Evolutionary conservation across 2,329 filamentous ascomycete species (phyloP).

Genomic region (Neofusicoccum umdonicola): DNA sequence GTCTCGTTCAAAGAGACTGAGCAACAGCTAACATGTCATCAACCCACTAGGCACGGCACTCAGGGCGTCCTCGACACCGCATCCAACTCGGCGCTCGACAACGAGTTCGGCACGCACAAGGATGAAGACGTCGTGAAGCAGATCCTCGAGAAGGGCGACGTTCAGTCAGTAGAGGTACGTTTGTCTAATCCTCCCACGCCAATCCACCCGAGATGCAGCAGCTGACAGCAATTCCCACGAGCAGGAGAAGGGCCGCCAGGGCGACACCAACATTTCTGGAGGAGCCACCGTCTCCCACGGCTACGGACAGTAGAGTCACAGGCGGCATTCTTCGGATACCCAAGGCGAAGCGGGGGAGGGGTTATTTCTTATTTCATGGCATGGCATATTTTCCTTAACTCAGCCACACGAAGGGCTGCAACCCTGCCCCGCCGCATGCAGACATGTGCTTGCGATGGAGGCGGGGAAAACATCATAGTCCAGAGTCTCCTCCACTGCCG

Average conservation of each 20-base stretch:
- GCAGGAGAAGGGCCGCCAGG: constrained; percentile 41
- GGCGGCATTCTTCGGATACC: neutral
- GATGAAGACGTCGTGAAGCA: constrained; percentile 78
- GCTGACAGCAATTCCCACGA: neutral
- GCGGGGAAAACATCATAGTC: neutral
- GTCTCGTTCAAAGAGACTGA: neutral
- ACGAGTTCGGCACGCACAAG: constrained; percentile 79
- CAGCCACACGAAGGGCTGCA: neutral
- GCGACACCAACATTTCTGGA: constrained; percentile 42
- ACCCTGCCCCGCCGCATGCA: neutral
- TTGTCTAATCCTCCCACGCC: neutral
- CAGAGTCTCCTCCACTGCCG: neutral
- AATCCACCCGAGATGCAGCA: constrained; percentile 16
- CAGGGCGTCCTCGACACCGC: constrained; percentile 78
- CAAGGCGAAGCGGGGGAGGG: neutral
- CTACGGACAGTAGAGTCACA: neutral
- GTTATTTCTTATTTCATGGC: neutral
- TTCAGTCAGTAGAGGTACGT: constrained; percentile 61
- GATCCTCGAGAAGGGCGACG: constrained; percentile 74
- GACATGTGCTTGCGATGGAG: neutral
- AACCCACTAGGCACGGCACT: constrained; percentile 67
- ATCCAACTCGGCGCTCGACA: constrained; percentile 71
- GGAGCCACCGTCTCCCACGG: constrained; percentile 29
- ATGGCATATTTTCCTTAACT: neutral
- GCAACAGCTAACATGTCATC: neutral